These are phyloP conservation scores for Geotrichum armillariae DNA, from an alignment of 1,139 yeast genomes.

Conservation along the genomic window DNA sequence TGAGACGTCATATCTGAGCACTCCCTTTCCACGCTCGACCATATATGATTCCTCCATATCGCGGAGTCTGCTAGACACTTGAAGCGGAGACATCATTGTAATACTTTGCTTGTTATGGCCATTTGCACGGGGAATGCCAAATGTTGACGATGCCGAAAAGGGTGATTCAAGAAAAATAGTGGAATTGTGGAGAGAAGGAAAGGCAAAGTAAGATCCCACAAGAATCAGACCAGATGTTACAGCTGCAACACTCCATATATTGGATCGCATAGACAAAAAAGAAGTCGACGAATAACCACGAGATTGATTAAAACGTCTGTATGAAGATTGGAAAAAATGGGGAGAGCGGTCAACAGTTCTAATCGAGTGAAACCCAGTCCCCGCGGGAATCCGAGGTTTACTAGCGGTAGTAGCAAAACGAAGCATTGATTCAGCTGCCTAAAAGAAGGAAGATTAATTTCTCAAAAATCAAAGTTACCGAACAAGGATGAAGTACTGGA, in stretches of 20 bases:
- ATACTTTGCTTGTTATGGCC: conserved; percentile 20
- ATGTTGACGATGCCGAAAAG: conserved; percentile 19
- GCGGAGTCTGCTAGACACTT: conserved; percentile 68
- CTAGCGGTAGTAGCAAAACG: too few species aligned
- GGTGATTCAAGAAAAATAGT: conserved; percentile 18
- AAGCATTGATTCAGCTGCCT: too few species aligned
- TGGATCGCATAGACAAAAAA: conserved; percentile 4
- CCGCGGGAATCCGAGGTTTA: too few species aligned
- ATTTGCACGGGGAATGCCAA: conserved; percentile 21
- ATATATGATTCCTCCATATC: conserved; percentile 76
- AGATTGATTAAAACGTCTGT: neutral
- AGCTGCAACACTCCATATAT: conserved; percentile 15
- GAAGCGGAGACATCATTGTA: conserved; percentile 61
- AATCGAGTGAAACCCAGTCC: too few species aligned
- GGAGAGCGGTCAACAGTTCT: too few species aligned
- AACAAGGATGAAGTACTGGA: too few species aligned
- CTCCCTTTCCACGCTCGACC: conserved; percentile 88
- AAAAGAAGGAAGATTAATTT: too few species aligned
- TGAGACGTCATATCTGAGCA: conserved; percentile 83
- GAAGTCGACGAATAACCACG: conserved; percentile 6
- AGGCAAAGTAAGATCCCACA: conserved; percentile 21
- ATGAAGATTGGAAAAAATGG: neutral
- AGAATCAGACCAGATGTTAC: conserved; percentile 19
- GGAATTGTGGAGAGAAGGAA: conserved; percentile 2
- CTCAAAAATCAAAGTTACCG: too few species aligned